A percentile compares a stretch with the other conserved stretches of the same genome.
Conservation (phyloP, 352 stramenopile genomes). For the Thalassiosira livingstoniorum region DNA sequence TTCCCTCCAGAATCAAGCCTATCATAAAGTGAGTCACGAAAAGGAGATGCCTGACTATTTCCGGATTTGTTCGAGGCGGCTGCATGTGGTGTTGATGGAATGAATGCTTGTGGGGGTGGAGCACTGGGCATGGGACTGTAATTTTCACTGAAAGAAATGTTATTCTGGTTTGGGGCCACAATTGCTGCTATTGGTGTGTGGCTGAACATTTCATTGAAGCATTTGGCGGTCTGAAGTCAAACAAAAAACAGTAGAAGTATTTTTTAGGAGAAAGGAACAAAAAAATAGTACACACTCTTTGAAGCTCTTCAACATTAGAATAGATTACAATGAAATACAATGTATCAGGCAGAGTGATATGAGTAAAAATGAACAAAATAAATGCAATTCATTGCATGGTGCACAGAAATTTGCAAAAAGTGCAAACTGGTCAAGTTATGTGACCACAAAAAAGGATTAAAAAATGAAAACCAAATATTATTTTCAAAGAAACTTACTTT, state of each 20-base stretch:
- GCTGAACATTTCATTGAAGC: slow-evolving; percentile 56
- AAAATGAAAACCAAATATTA: slow-evolving; percentile 1
- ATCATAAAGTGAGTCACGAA: neutral
- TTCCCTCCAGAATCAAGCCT: neutral
- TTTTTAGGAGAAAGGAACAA: slow-evolving; percentile 6
- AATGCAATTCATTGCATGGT: neutral
- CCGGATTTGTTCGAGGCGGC: neutral
- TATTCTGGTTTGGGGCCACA: slow-evolving; percentile 13
- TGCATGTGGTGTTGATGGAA: neutral
- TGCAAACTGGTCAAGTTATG: neutral
- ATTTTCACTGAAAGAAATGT: neutral
- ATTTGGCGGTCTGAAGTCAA: slow-evolving; percentile 62
- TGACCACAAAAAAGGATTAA: neutral
- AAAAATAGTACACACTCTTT: slow-evolving; percentile 12
- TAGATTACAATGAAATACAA: too few relatives aligned
- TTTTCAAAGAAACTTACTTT: slow-evolving; percentile 52
- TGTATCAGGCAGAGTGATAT: too few relatives aligned
- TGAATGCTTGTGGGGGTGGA: neutral
- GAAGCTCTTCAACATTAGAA: too few relatives aligned
- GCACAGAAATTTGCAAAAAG: neutral
- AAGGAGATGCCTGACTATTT: neutral
- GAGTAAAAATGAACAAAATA: slow-evolving; percentile 9
- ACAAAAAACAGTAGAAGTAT: too few relatives aligned
- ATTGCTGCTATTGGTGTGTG: slow-evolving; percentile 43
- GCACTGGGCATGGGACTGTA: slow-evolving; percentile 5